phyloP scores from a whole-genome alignment of 305 asterid genomes.

The Fraxinus greggii region DNA sequence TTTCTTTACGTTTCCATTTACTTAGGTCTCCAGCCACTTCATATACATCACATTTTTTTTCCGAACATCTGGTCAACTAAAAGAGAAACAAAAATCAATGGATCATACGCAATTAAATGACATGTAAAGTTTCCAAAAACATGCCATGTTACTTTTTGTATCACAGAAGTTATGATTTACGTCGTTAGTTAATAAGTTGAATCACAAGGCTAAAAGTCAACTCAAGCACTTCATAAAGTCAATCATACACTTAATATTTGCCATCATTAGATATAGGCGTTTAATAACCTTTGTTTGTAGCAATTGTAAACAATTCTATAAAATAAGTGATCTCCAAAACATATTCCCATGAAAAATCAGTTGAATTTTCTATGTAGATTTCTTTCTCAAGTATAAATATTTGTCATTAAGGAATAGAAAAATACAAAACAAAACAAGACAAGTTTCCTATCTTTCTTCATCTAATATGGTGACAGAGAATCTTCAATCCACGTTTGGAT shows the following conservation, averaged over 20 bases:
- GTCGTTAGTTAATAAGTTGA: conserved; percentile 7
- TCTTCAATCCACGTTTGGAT: not conserved
- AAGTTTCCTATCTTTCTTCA: not conserved
- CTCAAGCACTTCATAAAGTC: conserved; percentile 25
- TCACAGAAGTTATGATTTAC: not conserved
- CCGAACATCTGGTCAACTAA: not conserved
- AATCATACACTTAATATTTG: conserved; percentile 19
- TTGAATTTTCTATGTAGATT: not conserved
- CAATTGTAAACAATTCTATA: not conserved
- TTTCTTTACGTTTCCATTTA: not conserved
- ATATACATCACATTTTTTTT: not conserved
- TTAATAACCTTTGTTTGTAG: not conserved
- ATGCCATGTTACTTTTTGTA: not conserved
- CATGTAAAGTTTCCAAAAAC: not conserved
- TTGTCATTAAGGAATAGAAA: not conserved
- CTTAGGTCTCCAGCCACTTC: not conserved
- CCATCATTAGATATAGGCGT: not conserved
- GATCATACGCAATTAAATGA: conserved; percentile 12
- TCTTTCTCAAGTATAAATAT: not conserved
- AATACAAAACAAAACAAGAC: not conserved
- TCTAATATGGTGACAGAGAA: not conserved
- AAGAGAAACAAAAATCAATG: conserved; percentile 8
- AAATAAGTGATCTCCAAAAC: not conserved
- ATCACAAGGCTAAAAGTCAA: conserved; percentile 22
- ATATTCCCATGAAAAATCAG: not conserved